These are phyloP conservation scores for Epichloe hybrida DNA, from an alignment of 2,329 filamentous ascomycete genomes.

Conservation along the genomic window DNA sequence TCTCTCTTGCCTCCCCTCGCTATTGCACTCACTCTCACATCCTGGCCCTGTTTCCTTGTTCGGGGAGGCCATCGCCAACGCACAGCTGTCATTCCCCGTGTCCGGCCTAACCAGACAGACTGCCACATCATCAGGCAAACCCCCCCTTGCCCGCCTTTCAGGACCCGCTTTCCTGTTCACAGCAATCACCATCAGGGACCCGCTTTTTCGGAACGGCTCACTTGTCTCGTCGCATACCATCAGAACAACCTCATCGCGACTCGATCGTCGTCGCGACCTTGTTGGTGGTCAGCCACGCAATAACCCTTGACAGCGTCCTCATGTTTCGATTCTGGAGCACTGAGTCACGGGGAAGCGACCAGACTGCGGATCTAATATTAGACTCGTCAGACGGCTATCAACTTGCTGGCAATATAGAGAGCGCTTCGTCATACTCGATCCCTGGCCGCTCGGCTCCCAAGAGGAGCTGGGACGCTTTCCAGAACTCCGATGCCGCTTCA, in stretches of 20 bases:
- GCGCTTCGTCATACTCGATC: not conserved
- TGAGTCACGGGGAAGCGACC: slow-evolving; percentile 44
- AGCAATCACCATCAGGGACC: slow-evolving; percentile 14
- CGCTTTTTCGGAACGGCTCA: not conserved
- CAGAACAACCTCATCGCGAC: slow-evolving; percentile 9
- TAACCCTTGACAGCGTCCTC: slow-evolving; percentile 24
- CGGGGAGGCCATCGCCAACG: slow-evolving; percentile 1
- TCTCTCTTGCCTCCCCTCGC: slow-evolving; percentile 4
- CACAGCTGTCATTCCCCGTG: slow-evolving; percentile 1
- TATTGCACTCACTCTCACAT: not conserved
- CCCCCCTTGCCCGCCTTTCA: slow-evolving; percentile 8
- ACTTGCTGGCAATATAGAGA: not conserved
- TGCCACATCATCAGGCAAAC: slow-evolving; percentile 7
- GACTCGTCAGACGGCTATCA: slow-evolving; percentile 19
- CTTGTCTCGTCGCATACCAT: slow-evolving; percentile 6
- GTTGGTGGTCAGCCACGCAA: slow-evolving; percentile 6
- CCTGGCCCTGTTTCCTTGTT: not conserved
- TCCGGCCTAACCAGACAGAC: slow-evolving; percentile 11
- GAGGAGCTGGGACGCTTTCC: slow-evolving; percentile 24
- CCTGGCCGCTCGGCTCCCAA: slow-evolving; percentile 18
- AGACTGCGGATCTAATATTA: slow-evolving; percentile 23
- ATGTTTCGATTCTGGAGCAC: slow-evolving; percentile 52
- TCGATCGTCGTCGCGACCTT: not conserved
- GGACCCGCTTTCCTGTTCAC: slow-evolving; percentile 18
- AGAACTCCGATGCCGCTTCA: slow-evolving; percentile 4